Evolutionary conservation across 805 yeast genomes (phyloP).

Genomic region (Yarrowia deformans): DNA sequence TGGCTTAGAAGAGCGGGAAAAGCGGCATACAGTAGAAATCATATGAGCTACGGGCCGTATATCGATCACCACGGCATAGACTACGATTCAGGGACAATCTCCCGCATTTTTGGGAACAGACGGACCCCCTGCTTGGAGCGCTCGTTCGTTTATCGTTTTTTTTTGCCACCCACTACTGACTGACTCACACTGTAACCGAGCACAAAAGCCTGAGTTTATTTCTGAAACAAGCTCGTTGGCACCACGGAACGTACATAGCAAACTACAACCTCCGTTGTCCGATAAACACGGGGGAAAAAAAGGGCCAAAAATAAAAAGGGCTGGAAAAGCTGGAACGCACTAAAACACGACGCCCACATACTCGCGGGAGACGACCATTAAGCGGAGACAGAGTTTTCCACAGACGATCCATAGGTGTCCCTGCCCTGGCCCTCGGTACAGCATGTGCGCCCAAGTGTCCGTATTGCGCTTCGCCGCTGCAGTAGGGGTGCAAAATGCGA

Average conservation of each 20-base stretch:
- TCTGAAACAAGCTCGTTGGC: neutral
- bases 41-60: too few relatives aligned
- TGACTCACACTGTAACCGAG: slow-evolving; percentile 35
- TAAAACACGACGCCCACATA: neutral
- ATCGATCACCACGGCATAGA: neutral
- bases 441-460: neutral
- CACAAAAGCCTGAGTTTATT: slow-evolving; percentile 4
- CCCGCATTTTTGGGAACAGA: too few relatives aligned
- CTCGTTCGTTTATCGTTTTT: slow-evolving; percentile 13
- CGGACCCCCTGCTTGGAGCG: neutral
- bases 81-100: too few relatives aligned
- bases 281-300: slow-evolving; percentile 13
- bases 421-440: neutral
- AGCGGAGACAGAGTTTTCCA: neutral
- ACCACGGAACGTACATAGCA: slow-evolving; percentile 19
- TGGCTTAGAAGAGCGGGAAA: too few relatives aligned
- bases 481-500: slow-evolving; percentile 18
- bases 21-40: neutral
- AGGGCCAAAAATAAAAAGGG: too few relatives aligned
- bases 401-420: too few relatives aligned
- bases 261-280: slow-evolving; percentile 19
- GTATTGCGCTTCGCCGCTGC: slow-evolving; percentile 19
- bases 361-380: neutral
- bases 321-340: neutral
- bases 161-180: slow-evolving; percentile 23